phyloP scores from a whole-genome alignment of 73 alveolate species.

The Paramecium sonneborni region DNA sequence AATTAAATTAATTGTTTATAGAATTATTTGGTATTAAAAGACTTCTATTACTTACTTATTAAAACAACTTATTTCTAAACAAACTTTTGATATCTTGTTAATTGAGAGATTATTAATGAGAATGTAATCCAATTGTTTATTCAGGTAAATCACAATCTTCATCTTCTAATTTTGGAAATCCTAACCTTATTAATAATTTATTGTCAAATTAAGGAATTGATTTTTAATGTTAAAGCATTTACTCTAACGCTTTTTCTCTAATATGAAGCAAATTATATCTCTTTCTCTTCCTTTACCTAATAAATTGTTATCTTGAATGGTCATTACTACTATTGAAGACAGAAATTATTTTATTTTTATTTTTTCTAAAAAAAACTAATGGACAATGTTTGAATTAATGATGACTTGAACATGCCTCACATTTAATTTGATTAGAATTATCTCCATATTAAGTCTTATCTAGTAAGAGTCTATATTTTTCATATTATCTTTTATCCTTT shows the following conservation, averaged over 20 bases:
- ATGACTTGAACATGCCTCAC: constrained; percentile 9
- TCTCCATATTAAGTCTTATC: constrained; percentile 11
- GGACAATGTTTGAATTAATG: constrained; percentile 34
- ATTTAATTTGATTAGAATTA: not conserved
- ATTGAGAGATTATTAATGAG: not conserved
- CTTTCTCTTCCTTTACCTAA: not conserved
- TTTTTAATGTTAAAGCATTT: not conserved
- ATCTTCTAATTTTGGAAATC: not conserved
- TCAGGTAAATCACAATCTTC: not conserved
- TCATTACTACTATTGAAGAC: not conserved
- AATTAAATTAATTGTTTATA: not conserved
- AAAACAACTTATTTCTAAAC: not conserved
- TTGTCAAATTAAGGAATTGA: not conserved
- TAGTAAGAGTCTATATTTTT: not conserved
- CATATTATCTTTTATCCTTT: not conserved
- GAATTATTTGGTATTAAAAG: not conserved
- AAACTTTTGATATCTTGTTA: not conserved
- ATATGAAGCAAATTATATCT: not conserved
- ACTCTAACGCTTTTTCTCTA: constrained; percentile 24
- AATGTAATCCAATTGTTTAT: not conserved
- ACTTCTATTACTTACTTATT: not conserved
- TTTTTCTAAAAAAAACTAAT: not conserved
- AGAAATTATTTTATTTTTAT: not conserved
- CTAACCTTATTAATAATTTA: not conserved
- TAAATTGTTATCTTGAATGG: not conserved